A percentile compares a stretch with the other conserved stretches of the same genome.
Evolutionary conservation across 768 basidiomycete genomes (phyloP).

Genomic region (Leccinum subgranulosum): DNA sequence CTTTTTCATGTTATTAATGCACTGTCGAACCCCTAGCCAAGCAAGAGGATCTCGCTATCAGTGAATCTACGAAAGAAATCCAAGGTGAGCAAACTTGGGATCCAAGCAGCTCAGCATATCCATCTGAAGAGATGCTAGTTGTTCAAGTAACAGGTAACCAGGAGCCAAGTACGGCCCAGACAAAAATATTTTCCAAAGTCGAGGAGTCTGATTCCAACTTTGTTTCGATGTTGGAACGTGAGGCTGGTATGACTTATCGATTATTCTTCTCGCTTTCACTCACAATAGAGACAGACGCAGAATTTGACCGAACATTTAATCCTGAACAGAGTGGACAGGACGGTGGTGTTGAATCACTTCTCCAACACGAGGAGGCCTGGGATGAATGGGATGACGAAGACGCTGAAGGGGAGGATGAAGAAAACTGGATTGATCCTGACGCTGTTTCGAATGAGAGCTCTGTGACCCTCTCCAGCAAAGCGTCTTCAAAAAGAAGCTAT

Average conservation of each 20-base stretch:
- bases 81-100: conserved; percentile 10
- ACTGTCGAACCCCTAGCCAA: conserved; percentile 2
- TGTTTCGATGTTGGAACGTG: conserved; percentile 25
- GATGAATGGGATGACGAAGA: conserved; percentile 34
- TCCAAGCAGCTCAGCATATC: not conserved
- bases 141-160: conserved; percentile 10
- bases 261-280: not conserved
- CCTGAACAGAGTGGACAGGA: conserved; percentile 15
- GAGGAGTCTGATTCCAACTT: conserved; percentile 31
- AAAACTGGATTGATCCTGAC: conserved; percentile 46
- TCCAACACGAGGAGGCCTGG: conserved; percentile 21
- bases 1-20: not conserved
- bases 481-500: conserved; percentile 45
- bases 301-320: conserved; percentile 24
- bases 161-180: conserved; percentile 6
- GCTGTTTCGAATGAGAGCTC: conserved; percentile 51
- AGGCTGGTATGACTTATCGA: conserved; percentile 25
- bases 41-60: not conserved
- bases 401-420: conserved; percentile 46
- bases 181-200: conserved; percentile 10
- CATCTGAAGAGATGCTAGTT: conserved; percentile 5
- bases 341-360: conserved; percentile 15
- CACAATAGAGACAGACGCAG: conserved; percentile 21
- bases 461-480: conserved; percentile 52
- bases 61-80: conserved; percentile 6